A percentile compares a stretch with the other conserved stretches of the same genome.
phyloP scores from a whole-genome alignment of 2,329 filamentous ascomycete genomes.

The Epichloe hybrida region DNA sequence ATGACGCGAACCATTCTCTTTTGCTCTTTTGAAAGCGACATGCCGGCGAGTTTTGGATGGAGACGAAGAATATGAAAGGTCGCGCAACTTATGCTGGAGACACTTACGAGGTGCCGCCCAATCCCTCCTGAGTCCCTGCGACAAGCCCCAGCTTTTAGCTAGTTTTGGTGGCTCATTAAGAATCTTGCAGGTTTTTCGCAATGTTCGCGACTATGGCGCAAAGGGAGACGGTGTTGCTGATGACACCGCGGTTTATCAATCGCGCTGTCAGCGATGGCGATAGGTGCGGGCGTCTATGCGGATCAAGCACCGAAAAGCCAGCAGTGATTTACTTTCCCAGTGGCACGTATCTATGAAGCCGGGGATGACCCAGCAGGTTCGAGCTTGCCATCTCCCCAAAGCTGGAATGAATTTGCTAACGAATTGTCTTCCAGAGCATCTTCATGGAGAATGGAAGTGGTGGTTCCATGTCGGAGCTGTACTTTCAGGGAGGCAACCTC shows the following conservation, averaged over 20 bases:
- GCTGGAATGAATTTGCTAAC: too few species aligned
- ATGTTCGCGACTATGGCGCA: background rate
- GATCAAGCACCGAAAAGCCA: constrained; percentile 16
- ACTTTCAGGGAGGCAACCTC: constrained; percentile 40
- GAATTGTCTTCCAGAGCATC: constrained; percentile 7
- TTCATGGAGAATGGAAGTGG: constrained; percentile 23
- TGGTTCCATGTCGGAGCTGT: constrained; percentile 40
- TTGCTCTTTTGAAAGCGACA: background rate
- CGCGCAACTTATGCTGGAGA: background rate
- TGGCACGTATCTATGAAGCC: constrained; percentile 35
- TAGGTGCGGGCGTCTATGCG: constrained; percentile 17
- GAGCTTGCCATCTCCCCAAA: constrained; percentile 10
- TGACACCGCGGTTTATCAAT: constrained; percentile 38
- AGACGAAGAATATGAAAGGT: background rate
- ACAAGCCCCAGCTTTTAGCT: background rate
- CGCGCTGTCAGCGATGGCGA: constrained; percentile 25
- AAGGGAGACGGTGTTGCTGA: background rate
- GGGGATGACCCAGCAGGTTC: constrained; percentile 8
- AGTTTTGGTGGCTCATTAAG: too few species aligned
- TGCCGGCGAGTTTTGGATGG: background rate
- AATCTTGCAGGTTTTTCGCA: background rate
- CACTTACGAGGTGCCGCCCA: background rate
- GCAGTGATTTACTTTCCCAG: constrained; percentile 17
- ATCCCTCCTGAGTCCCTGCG: background rate
- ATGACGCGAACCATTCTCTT: background rate